Evolutionary conservation across 106 monocot genomes (phyloP), one percentile per base, ranked within the genome.

Genomic region (Platanthera guangdongensis): DNA sequence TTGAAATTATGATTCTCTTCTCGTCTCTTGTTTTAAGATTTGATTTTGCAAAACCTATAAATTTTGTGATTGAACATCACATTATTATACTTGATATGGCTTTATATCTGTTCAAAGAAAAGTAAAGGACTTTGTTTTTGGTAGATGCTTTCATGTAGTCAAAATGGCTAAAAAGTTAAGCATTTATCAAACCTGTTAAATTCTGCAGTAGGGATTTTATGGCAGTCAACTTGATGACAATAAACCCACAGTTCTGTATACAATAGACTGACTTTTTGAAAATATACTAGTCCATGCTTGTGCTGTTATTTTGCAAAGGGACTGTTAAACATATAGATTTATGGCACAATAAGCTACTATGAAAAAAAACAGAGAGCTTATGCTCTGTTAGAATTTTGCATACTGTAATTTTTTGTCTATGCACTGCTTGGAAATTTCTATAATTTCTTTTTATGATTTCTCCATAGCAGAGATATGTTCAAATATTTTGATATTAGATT

Each of bases 131-230:
- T 39, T 39, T 39, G n/a, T 6, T 60, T 19, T 60, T 60, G 59
- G 21, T 60, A 19, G 59, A 21, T n/a, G 59, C 59, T 60, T 60
- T 60, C 1, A 7, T 60, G 21, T 21, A 18, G 9, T 21, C 59
- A 60, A 21, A 60, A 60, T 19, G 59, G 59, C 21, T 60, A 60
- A 60, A 60, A 60, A 60, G 59, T 60, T 60, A n/a, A 60, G 59
- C 6, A 19, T 60, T n/a, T 19, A 60, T 60, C 19, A 9, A 60
- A 60, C 28, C 32, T 32, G 65, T 32, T 32, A 32, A 65, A 9
- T 8, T 30, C 16, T 32, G 32, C 11, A 65, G 12, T 32, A 32
- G 25, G 3, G 32, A 32, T 32, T 30, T 65, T 65, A 4, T 32
- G 25, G 4, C 11, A 65, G 22, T 39, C 39, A 39, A 39, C 39